Conservation (phyloP, 768 basidiomycete genomes). For the Grammothele lineata region DNA sequence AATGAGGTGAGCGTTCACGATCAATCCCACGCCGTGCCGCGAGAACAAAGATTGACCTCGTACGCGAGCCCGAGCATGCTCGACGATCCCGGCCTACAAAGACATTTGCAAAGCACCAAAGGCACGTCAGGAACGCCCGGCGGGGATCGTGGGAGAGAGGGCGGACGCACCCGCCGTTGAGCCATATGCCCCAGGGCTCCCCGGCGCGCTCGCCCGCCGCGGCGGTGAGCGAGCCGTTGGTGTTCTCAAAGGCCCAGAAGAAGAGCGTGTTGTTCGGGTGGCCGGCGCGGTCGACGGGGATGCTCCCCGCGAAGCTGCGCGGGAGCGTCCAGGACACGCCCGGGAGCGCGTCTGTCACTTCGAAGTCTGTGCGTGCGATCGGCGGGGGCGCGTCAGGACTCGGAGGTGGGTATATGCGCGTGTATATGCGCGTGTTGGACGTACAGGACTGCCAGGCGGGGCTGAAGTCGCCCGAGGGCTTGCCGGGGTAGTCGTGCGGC, state of each 20-base stretch:
- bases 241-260: slow-evolving; percentile 37
- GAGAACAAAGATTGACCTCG: slow-evolving; percentile 32
- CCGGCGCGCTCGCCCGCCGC: slow-evolving; percentile 18
- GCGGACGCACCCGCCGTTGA: slow-evolving; percentile 30
- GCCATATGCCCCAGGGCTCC: slow-evolving; percentile 37
- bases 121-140: neutral
- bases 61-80: slow-evolving; percentile 62
- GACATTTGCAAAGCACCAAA: neutral
- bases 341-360: slow-evolving; percentile 31
- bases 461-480: slow-evolving; percentile 31
- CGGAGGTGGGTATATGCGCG: neutral
- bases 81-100: slow-evolving; percentile 58
- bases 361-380: slow-evolving; percentile 25
- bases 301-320: slow-evolving; percentile 34
- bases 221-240: slow-evolving; percentile 33
- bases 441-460: slow-evolving; percentile 32
- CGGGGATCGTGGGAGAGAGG: too few relatives aligned
- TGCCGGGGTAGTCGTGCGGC: slow-evolving; percentile 40
- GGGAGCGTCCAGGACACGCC: slow-evolving; percentile 29
- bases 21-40: neutral
- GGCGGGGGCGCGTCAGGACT: neutral
- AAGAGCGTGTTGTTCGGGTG: slow-evolving; percentile 35
- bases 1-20: too few relatives aligned
- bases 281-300: slow-evolving; percentile 27
- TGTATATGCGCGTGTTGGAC: neutral